phyloP scores from a whole-genome alignment of 1,284 basidiomycete species.

The Cutaneotrichosporon spelunceum region DNA sequence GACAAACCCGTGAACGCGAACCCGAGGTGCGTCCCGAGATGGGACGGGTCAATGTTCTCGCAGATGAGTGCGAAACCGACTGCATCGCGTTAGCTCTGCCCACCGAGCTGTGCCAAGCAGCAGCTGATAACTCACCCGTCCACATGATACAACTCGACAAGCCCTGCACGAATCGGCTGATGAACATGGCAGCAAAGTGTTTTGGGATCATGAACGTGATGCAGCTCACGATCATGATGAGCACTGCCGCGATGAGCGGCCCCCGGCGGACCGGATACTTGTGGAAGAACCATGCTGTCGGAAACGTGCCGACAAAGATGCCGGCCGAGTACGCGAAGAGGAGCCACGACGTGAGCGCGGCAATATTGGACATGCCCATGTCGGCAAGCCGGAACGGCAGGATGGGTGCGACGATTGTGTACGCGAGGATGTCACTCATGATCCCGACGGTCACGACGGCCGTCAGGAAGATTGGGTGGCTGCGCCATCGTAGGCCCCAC shows the following conservation, averaged over 20 bases:
- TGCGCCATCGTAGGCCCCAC: conserved; percentile 31
- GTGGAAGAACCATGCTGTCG: conserved; percentile 67
- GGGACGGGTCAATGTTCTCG: conserved; percentile 62
- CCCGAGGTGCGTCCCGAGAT: conserved; percentile 67
- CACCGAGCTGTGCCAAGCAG: background rate
- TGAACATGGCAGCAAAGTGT: conserved; percentile 65
- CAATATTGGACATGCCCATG: conserved; percentile 37
- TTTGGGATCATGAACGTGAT: conserved; percentile 75
- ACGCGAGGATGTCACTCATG: conserved; percentile 39
- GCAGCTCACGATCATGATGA: conserved; percentile 49
- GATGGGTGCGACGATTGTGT: conserved; percentile 57
- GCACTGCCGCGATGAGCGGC: conserved; percentile 59
- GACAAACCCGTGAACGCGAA: conserved; percentile 67
- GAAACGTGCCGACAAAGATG: conserved; percentile 59
- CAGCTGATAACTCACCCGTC: conserved; percentile 60
- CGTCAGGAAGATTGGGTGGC: conserved; percentile 40
- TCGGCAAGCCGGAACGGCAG: conserved; percentile 60
- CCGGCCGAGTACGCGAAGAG: conserved; percentile 43
- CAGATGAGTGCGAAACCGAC: conserved; percentile 51
- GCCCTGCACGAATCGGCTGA: conserved; percentile 70
- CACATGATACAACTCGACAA: conserved; percentile 70
- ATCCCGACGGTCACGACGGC: conserved; percentile 37
- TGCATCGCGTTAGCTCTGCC: background rate
- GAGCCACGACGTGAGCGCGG: conserved; percentile 41
- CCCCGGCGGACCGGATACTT: conserved; percentile 55